Evolutionary conservation across 768 basidiomycete species (phyloP), one percentile per base, ranked within the genome.

Genomic region (Leccinum truebloodii): DNA sequence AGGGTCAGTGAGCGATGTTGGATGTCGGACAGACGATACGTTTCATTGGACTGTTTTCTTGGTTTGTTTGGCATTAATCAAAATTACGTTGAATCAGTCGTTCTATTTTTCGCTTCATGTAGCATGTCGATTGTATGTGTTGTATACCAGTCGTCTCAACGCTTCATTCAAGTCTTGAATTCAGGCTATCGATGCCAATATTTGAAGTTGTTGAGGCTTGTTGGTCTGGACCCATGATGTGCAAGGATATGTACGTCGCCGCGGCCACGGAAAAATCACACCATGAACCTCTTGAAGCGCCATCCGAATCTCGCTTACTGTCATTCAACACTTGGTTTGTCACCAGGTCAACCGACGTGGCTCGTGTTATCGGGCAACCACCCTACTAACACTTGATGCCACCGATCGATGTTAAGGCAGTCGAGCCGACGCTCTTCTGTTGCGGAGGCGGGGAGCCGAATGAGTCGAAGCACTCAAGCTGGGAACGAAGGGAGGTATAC

Each of bases 1-100:
- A 73, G 62, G 72, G 63, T 18, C 73, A 69, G 55, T 74, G 59
- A 66, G 55, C 32, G 37, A 16, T 16, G 37, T 14, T 57, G 48
- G 52, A 51, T 34, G 22, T 52, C 8, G 30, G 54, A 49, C 35
- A 30, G 3, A 18, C 37, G 52, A 32, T 34, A 34, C n/a, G 30
- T 55, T 51, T 26, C 28, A 28, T 59, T 61, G 60, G 59, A 63
- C 24, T 24, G 52, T 41, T 24, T 54, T 53, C 53, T 57, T 55
- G 54, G n/a, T 16, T 41, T 52, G 48, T 49, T 5, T 10, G 55
- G 22, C 14, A 6, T 44, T 39, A 49, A 51, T 46, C 54, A 63
- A 65, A 51, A 46, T 69, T 72, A 72, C 70, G 58, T 37, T 24
- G 6, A 39, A 39, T 18, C 52, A 22, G 28, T 55, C 55, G 59